Percentiles rank a stretch among this genome's conserved stretches.
Conservation (phyloP, 176 grass and related monocot species). For the Phoenix roebelenii region DNA sequence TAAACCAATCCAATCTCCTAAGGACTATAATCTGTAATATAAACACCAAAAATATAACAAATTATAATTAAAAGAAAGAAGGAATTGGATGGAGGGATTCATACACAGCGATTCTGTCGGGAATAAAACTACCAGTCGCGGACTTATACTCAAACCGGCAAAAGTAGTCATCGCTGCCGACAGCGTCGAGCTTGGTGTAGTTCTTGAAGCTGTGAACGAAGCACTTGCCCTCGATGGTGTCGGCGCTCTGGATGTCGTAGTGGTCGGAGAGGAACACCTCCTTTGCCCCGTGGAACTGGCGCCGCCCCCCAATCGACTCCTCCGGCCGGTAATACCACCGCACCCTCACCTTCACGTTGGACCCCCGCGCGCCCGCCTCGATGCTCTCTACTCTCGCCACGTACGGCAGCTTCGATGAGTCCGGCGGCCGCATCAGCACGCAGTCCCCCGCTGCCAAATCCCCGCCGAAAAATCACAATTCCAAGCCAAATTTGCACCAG, state of each 20-base stretch:
- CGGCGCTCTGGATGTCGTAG: neutral
- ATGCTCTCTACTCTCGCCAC: conserved; percentile 11
- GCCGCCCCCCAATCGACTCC: conserved; percentile 10
- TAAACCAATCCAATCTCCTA: no score
- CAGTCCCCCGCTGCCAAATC: conserved; percentile 8
- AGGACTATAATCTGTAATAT: no score
- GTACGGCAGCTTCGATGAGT: conserved; percentile 8
- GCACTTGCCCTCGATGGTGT: conserved; percentile 2
- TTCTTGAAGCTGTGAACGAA: conserved; percentile 13
- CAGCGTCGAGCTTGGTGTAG: conserved; percentile 17
- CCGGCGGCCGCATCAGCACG: conserved; percentile 11
- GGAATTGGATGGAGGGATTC: neutral
- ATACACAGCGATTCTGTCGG: conserved; percentile 18
- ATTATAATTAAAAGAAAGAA: neutral
- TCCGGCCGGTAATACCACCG: conserved; percentile 11
- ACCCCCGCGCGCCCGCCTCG: conserved; percentile 12
- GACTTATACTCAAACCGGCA: conserved; percentile 18
- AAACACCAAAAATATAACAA: no score
- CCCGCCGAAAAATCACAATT: conserved; percentile 4
- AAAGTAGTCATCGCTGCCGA: conserved; percentile 18
- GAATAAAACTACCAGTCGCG: conserved; percentile 15
- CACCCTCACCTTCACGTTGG: conserved; percentile 17
- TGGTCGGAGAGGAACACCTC: conserved; percentile 13
- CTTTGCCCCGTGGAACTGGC: conserved; percentile 15
- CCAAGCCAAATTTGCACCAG: no score